Conservation (phyloP, 148 eudicot genomes). For the Pharnaceum exiguum region DNA sequence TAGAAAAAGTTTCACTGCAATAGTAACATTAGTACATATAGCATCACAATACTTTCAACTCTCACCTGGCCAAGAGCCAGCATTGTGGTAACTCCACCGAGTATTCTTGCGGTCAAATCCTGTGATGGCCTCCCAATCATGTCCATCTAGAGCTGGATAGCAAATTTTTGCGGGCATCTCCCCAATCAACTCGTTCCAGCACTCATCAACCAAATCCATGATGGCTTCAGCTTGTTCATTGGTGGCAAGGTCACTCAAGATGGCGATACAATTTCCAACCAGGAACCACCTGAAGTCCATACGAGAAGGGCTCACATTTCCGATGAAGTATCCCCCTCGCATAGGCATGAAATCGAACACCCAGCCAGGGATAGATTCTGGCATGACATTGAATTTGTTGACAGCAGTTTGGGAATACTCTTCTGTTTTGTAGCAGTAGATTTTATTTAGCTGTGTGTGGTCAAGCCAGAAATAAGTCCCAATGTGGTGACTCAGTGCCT, state of each 20-base stretch:
- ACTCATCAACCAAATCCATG: conserved; percentile 62
- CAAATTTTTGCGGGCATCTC: conserved; percentile 65
- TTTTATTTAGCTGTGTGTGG: conserved; percentile 54
- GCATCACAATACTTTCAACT: not conserved
- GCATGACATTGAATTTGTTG: conserved; percentile 54
- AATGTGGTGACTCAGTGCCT: conserved; percentile 57
- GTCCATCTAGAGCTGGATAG: conserved; percentile 59
- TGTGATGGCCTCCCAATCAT: conserved; percentile 59
- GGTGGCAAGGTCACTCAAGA: conserved; percentile 46
- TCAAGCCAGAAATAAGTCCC: conserved; percentile 63
- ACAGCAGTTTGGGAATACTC: conserved; percentile 66
- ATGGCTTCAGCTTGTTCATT: conserved; percentile 51
- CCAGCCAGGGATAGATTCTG: conserved; percentile 63
- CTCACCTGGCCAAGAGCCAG: conserved; percentile 77
- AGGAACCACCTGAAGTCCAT: conserved; percentile 72
- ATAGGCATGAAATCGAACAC: conserved; percentile 52
- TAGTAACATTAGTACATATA: not conserved
- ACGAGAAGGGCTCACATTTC: conserved; percentile 69
- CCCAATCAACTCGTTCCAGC: conserved; percentile 63
- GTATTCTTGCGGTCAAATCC: conserved; percentile 74
- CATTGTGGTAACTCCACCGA: conserved; percentile 78
- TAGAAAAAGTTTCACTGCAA: not conserved
- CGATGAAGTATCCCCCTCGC: conserved; percentile 54
- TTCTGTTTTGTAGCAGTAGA: conserved; percentile 51
- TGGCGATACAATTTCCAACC: conserved; percentile 55